These are phyloP conservation scores for Linderniella brevidens DNA, from an alignment of 257 asterid species.

Conservation along the genomic window DNA sequence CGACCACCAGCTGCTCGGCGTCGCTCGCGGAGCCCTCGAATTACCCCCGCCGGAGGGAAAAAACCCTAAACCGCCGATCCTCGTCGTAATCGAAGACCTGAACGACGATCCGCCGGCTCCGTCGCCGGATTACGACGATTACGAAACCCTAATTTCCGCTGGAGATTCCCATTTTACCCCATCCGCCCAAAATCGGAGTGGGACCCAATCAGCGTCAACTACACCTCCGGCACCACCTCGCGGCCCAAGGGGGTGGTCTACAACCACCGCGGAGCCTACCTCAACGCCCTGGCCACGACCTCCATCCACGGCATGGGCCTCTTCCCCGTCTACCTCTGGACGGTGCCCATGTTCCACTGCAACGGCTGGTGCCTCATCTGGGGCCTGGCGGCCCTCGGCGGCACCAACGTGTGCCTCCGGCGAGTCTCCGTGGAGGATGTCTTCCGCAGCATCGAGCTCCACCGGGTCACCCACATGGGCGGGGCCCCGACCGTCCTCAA, in stretches of 20 bases:
- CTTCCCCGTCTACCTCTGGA: constrained; percentile 39
- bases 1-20: constrained; percentile 24
- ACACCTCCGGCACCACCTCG: constrained; percentile 47
- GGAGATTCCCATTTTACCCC: constrained; percentile 17
- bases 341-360: constrained; percentile 54
- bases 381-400: constrained; percentile 51
- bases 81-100: constrained; percentile 20
- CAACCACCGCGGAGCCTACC: constrained; percentile 38
- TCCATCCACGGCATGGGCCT: constrained; percentile 27
- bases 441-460: constrained; percentile 16
- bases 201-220: constrained; percentile 47
- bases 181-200: constrained; percentile 24
- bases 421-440: constrained; percentile 23
- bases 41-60: constrained; percentile 9
- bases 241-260: constrained; percentile 49
- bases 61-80: constrained; percentile 17
- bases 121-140: constrained; percentile 12
- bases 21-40: constrained; percentile 20
- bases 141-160: constrained; percentile 21
- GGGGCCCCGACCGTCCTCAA: constrained; percentile 46
- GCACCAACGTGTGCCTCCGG: constrained; percentile 41
- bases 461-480: constrained; percentile 36
- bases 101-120: constrained; percentile 10
- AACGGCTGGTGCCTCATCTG: constrained; percentile 48
- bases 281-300: constrained; percentile 27